Percentiles rank a stretch among this genome's conserved stretches.
Evolutionary conservation across 108 stramenopile species (phyloP).

Genomic region (Craspedostauros australis): DNA sequence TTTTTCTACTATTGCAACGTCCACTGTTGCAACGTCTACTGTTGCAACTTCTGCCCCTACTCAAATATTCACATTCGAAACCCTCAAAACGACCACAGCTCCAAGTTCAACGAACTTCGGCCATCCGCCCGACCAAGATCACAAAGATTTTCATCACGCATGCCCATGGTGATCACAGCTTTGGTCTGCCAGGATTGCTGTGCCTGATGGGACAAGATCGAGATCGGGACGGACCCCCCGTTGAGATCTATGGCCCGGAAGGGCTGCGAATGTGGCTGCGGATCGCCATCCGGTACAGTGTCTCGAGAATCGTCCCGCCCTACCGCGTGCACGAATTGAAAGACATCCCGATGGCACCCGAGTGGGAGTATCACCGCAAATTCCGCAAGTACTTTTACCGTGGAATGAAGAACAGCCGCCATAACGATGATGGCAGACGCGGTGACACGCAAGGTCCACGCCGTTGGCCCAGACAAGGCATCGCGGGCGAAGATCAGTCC

Average conservation of each 20-base stretch:
- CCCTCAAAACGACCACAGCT: conserved; percentile 34
- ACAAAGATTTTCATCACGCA: conserved; percentile 93
- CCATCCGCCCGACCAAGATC: conserved; percentile 70
- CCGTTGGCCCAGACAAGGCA: conserved; percentile 43
- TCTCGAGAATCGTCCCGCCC: conserved; percentile 72
- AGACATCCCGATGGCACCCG: conserved; percentile 88
- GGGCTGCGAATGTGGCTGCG: conserved; percentile 82
- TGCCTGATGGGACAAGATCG: conserved; percentile 89
- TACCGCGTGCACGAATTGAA: conserved; percentile 93
- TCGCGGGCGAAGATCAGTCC: conserved; percentile 54
- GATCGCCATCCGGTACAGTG: conserved; percentile 80
- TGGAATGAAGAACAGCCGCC: conserved; percentile 17
- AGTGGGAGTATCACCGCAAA: conserved; percentile 55
- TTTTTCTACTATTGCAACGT: background rate
- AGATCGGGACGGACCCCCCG: conserved; percentile 18
- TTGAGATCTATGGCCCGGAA: conserved; percentile 96
- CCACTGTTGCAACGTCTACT: background rate
- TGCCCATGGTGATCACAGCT: conserved; percentile 88
- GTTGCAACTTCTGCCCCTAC: background rate
- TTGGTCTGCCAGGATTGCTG: conserved; percentile 90
- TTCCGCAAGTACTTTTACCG: conserved; percentile 45
- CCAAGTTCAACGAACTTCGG: conserved; percentile 60
- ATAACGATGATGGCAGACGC: conserved; percentile 1
- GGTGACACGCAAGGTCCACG: conserved; percentile 4
- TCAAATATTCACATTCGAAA: too few species aligned